phyloP scores from a whole-genome alignment of 495 filamentous ascomycete species.

The Trichoderma virens region DNA sequence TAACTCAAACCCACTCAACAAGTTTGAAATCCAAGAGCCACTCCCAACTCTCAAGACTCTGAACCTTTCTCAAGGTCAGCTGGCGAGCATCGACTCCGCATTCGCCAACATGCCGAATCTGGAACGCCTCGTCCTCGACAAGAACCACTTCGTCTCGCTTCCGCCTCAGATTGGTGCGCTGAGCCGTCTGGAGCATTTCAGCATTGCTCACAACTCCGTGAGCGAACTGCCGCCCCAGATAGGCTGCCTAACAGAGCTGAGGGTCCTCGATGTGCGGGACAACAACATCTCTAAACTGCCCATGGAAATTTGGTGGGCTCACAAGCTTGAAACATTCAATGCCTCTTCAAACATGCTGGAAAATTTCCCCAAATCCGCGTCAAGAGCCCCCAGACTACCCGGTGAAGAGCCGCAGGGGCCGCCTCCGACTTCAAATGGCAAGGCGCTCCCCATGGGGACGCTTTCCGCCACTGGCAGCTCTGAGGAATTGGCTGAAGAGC shows the following conservation, averaged over 20 bases:
- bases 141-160: conserved; percentile 89
- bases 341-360: conserved; percentile 89
- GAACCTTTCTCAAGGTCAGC: conserved; percentile 79
- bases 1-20: conserved; percentile 88
- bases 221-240: conserved; percentile 75
- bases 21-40: conserved; percentile 71
- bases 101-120: conserved; percentile 84
- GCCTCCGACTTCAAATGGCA: conserved; percentile 26
- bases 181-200: conserved; percentile 78
- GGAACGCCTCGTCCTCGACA: conserved; percentile 80
- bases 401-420: conserved; percentile 30
- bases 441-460: conserved; percentile 44
- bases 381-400: conserved; percentile 50
- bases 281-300: conserved; percentile 87
- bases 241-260: conserved; percentile 75
- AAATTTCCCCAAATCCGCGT: conserved; percentile 77
- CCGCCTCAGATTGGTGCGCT: conserved; percentile 78
- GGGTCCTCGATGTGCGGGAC: conserved; percentile 76
- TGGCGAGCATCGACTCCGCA: conserved; percentile 76
- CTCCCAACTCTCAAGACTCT: conserved; percentile 76
- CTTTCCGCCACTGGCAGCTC: conserved; percentile 55
- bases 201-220: conserved; percentile 84
- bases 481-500: conserved; percentile 67
- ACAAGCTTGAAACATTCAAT: conserved; percentile 83
- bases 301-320: conserved; percentile 86